Evolutionary conservation across 352 stramenopile species (phyloP).

Genomic region (Pythium sukuiense): DNA sequence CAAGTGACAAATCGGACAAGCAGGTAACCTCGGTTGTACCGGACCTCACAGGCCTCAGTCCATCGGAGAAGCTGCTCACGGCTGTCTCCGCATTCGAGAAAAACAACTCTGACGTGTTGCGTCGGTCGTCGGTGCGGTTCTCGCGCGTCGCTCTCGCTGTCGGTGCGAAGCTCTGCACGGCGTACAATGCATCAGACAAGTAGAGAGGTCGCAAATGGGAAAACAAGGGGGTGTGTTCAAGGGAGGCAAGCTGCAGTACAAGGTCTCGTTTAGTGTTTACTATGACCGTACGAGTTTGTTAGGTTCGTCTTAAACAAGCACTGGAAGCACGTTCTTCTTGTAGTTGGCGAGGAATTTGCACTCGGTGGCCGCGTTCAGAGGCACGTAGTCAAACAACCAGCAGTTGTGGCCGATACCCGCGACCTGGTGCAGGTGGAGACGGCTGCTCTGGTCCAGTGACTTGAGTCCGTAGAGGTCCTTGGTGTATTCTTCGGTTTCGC

Average conservation of each 20-base stretch:
- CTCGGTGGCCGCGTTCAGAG: background rate
- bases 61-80: background rate
- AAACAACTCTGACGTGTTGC: background rate
- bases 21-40: background rate
- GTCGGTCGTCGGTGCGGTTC: background rate
- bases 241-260: too few species aligned
- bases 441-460: slow-evolving; percentile 29
- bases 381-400: slow-evolving; percentile 28
- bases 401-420: slow-evolving; percentile 30
- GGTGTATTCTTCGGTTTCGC: slow-evolving; percentile 33
- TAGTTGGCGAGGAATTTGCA: slow-evolving; percentile 42
- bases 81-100: background rate
- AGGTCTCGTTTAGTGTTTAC: too few species aligned
- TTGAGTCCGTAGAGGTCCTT: slow-evolving; percentile 33
- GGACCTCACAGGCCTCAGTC: background rate
- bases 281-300: too few species aligned
- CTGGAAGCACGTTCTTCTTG: slow-evolving; percentile 34
- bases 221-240: too few species aligned
- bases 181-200: background rate
- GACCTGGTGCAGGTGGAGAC: slow-evolving; percentile 25
- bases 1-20: too few species aligned
- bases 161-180: background rate
- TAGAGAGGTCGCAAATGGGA: too few species aligned
- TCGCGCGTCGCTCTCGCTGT: background rate
- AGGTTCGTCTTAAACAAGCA: slow-evolving; percentile 12